phyloP scores from a whole-genome alignment of 306 rosid species.

The Pterocarpus santalinus region DNA sequence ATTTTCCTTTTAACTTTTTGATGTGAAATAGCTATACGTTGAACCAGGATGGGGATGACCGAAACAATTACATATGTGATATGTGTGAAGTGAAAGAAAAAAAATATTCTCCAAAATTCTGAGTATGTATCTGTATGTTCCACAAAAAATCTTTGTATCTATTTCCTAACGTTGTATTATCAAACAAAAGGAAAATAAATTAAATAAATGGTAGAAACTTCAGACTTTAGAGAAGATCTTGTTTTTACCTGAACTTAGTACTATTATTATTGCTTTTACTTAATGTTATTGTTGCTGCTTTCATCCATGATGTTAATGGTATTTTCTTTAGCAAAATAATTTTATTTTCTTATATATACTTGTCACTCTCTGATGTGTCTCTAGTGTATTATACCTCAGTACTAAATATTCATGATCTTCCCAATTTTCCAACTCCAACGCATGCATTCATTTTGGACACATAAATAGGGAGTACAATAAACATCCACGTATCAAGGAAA shows the following conservation, averaged over 20 bases:
- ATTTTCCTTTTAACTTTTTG: slow-evolving; percentile 20
- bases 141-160: not conserved
- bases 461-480: slow-evolving; percentile 27
- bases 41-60: not conserved
- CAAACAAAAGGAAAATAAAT: not conserved
- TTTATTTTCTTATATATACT: not conserved
- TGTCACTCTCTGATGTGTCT: not conserved
- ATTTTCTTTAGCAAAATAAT: not conserved
- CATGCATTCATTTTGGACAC: slow-evolving; percentile 36
- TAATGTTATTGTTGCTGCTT: not conserved
- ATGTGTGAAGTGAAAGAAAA: not conserved
- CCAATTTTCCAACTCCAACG: slow-evolving; percentile 9
- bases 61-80: not conserved
- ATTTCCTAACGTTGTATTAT: not conserved
- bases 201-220: not conserved
- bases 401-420: not conserved
- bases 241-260: not conserved
- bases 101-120: not conserved
- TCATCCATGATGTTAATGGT: not conserved
- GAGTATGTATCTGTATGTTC: not conserved
- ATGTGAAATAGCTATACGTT: not conserved
- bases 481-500: slow-evolving; percentile 20
- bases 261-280: not conserved
- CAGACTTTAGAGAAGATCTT: not conserved
- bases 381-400: not conserved